These are phyloP conservation scores for Phialophora chinensis DNA, from an alignment of 2,329 filamentous ascomycete genomes.

Conservation along the genomic window DNA sequence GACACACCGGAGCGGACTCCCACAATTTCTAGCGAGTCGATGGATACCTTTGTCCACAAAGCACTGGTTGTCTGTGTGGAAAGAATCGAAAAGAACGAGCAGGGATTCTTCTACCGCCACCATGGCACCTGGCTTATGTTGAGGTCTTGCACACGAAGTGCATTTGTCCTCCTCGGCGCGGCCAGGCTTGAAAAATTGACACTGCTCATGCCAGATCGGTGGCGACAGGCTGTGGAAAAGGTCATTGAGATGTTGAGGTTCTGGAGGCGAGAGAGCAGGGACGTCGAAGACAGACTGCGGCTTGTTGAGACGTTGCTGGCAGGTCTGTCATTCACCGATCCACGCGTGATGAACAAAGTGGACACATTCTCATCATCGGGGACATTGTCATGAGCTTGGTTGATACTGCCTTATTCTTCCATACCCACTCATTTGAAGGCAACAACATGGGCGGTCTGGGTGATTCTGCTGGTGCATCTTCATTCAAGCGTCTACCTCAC, in stretches of 20 bases:
- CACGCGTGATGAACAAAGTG: constrained; percentile 1
- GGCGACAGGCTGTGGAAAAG: constrained; percentile 40
- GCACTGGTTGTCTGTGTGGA: constrained; percentile 44
- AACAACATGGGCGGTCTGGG: background rate
- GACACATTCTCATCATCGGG: background rate
- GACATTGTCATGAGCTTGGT: background rate
- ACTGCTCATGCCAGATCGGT: constrained; percentile 43
- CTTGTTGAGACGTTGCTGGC: constrained; percentile 35
- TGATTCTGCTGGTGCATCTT: background rate
- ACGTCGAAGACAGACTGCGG: constrained; percentile 40
- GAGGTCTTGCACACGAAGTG: constrained; percentile 44
- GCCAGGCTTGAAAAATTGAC: constrained; percentile 45
- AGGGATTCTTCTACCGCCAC: constrained; percentile 45
- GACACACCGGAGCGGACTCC: constrained; percentile 43
- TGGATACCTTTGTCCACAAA: constrained; percentile 42
- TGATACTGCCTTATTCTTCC: background rate
- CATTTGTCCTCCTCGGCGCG: constrained; percentile 42
- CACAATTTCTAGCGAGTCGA: constrained; percentile 34
- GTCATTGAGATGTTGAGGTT: constrained; percentile 42
- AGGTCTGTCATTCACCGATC: constrained; percentile 23
- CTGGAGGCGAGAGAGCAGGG: constrained; percentile 41
- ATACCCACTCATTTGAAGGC: background rate
- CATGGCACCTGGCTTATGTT: constrained; percentile 47
- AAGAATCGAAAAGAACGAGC: constrained; percentile 45
- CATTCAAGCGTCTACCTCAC: constrained; percentile 36